Evolutionary conservation across 768 basidiomycete genomes (phyloP).

Genomic region (Hysterangium stoloniferum): DNA sequence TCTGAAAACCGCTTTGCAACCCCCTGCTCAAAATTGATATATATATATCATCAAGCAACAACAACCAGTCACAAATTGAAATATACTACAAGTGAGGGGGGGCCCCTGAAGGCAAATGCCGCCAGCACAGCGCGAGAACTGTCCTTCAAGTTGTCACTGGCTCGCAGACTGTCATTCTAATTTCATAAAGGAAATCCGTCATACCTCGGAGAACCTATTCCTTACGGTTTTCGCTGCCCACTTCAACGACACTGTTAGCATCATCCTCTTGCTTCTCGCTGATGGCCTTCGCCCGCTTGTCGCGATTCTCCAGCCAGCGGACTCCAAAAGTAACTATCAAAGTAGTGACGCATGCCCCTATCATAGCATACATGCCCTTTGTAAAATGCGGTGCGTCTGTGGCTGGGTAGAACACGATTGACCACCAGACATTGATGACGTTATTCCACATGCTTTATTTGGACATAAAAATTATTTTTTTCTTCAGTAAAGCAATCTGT

Average conservation of each 20-base stretch:
- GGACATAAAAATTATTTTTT: not conserved
- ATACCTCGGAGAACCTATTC: too few relatives aligned
- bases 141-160: too few relatives aligned
- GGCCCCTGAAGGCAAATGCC: too few relatives aligned
- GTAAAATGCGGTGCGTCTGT: constrained; percentile 61
- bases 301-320: constrained; percentile 43
- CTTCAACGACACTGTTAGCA: not conserved
- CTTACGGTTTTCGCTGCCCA: not conserved
- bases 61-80: too few relatives aligned
- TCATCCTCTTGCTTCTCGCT: not conserved
- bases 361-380: constrained; percentile 65
- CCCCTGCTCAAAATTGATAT: too few relatives aligned
- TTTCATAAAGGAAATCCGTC: too few relatives aligned
- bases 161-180: too few relatives aligned
- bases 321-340: constrained; percentile 47
- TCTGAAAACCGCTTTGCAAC: too few relatives aligned
- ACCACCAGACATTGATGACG: constrained; percentile 62
- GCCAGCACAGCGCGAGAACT: too few relatives aligned
- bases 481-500: not conserved
- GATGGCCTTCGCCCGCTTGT: constrained; percentile 12
- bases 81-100: too few relatives aligned
- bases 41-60: too few relatives aligned
- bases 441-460: constrained; percentile 57
- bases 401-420: constrained; percentile 64
- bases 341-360: constrained; percentile 50